Conservation (phyloP, 75 land plant species). For the Selaginella tamariscina region DNA sequence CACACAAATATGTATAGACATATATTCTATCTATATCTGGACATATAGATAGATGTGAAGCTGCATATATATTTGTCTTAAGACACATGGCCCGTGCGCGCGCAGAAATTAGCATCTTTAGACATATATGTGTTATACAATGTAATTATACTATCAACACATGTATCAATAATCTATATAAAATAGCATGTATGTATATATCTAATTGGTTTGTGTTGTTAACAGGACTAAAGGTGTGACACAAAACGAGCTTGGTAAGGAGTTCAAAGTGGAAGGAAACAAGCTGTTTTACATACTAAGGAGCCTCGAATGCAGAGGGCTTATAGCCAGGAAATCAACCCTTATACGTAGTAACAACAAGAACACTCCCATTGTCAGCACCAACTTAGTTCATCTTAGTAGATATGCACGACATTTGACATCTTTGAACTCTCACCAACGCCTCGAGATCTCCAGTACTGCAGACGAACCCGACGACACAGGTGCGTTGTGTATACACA, state of each 20-base stretch:
- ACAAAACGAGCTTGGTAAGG: conserved; percentile 73
- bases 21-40: too few relatives aligned
- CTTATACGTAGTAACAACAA: conserved; percentile 32
- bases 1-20: too few relatives aligned
- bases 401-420: conserved; percentile 70
- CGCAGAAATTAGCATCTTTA: too few relatives aligned
- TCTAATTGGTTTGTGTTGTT: conserved; percentile 1
- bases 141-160: too few relatives aligned
- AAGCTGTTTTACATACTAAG: conserved; percentile 66
- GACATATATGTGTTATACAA: too few relatives aligned
- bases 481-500: too few relatives aligned
- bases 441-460: conserved; percentile 55
- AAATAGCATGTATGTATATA: too few relatives aligned
- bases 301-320: conserved; percentile 54
- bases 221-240: conserved; percentile 83
- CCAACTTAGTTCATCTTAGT: conserved; percentile 62
- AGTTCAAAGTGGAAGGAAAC: conserved; percentile 62
- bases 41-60: too few relatives aligned
- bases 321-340: conserved; percentile 63
- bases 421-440: conserved; percentile 54
- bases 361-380: conserved; percentile 34
- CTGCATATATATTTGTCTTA: too few relatives aligned
- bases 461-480: not conserved
- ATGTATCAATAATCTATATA: too few relatives aligned
- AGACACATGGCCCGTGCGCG: too few relatives aligned